phyloP scores from a whole-genome alignment of 2,329 filamentous ascomycete genomes.

The Alternaria dauci region DNA sequence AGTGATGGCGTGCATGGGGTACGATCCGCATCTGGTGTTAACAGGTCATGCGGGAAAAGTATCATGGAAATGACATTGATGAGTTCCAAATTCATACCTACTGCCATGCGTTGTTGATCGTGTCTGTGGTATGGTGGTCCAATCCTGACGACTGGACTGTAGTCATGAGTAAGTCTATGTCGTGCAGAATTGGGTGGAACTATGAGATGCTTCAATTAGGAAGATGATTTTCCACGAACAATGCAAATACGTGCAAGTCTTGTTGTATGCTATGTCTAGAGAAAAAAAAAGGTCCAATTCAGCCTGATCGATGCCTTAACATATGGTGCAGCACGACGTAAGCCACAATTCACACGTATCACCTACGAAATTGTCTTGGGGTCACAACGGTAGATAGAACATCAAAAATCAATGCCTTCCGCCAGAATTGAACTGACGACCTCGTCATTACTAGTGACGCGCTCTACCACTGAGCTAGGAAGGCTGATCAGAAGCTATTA shows the following conservation, averaged over 20 bases:
- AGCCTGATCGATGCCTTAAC: background rate
- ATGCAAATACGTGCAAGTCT: background rate
- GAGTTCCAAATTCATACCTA: slow-evolving; percentile 29
- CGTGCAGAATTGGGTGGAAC: too few species aligned
- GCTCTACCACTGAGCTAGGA: slow-evolving; percentile 23
- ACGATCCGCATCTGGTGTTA: slow-evolving; percentile 46
- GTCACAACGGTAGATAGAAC: background rate
- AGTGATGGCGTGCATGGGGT: slow-evolving; percentile 50
- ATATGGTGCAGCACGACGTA: background rate
- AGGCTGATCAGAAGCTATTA: slow-evolving; percentile 5
- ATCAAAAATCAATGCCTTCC: slow-evolving; percentile 16
- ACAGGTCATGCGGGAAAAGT: slow-evolving; percentile 47
- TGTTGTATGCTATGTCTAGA: background rate
- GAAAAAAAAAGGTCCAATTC: background rate
- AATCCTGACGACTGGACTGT: background rate
- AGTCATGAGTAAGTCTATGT: background rate
- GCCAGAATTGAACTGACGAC: slow-evolving; percentile 23
- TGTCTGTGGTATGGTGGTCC: background rate
- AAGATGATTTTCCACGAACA: background rate
- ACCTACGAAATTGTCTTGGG: background rate
- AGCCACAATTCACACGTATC: background rate
- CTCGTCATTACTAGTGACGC: slow-evolving; percentile 23
- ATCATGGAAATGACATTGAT: slow-evolving; percentile 49
- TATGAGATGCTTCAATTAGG: too few species aligned
- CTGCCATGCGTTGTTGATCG: slow-evolving; percentile 1